A percentile compares a stretch with the other conserved stretches of the same genome.
Evolutionary conservation across 352 stramenopile genomes (phyloP).

Genomic region (Pseudoperonospora humuli): DNA sequence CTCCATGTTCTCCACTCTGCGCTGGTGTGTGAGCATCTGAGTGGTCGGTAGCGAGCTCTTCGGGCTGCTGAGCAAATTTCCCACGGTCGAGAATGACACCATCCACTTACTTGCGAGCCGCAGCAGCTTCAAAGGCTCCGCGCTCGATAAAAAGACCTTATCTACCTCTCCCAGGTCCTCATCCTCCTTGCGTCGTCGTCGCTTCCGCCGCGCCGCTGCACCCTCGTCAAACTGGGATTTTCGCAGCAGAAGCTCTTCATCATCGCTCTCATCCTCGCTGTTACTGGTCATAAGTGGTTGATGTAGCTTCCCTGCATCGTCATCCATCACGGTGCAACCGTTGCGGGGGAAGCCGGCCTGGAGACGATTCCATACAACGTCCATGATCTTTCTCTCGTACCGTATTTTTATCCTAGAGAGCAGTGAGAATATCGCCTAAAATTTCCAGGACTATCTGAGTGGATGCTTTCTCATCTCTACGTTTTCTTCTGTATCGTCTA

Average conservation of each 20-base stretch:
- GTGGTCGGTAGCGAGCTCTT: conserved; percentile 12
- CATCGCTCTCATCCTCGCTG: conserved; percentile 15
- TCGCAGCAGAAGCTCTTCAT: conserved; percentile 16
- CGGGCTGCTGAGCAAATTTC: conserved; percentile 7
- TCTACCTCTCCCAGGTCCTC: conserved; percentile 32
- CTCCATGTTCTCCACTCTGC: conserved; percentile 20
- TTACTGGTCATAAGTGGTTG: conserved; percentile 30
- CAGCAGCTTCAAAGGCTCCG: conserved; percentile 25
- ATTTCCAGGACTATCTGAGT: too few species aligned
- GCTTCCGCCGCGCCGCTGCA: conserved; percentile 18
- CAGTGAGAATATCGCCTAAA: too few species aligned
- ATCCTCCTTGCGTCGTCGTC: conserved; percentile 32
- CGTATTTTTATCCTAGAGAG: too few species aligned
- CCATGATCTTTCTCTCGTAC: conserved; percentile 11
- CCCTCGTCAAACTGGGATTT: conserved; percentile 18
- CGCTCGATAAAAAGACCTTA: conserved; percentile 13
- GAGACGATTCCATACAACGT: conserved; percentile 21
- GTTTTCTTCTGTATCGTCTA: too few species aligned
- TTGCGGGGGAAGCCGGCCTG: conserved; percentile 14
- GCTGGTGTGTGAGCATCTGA: conserved; percentile 13
- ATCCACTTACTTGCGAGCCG: conserved; percentile 21
- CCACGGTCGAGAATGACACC: conserved; percentile 23
- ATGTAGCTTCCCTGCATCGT: conserved; percentile 22
- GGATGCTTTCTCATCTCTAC: too few species aligned
- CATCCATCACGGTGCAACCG: conserved; percentile 24